Evolutionary conservation across 352 stramenopile genomes (phyloP), one percentile per base, ranked within the genome.

Genomic region (Phytophthora melonis): DNA sequence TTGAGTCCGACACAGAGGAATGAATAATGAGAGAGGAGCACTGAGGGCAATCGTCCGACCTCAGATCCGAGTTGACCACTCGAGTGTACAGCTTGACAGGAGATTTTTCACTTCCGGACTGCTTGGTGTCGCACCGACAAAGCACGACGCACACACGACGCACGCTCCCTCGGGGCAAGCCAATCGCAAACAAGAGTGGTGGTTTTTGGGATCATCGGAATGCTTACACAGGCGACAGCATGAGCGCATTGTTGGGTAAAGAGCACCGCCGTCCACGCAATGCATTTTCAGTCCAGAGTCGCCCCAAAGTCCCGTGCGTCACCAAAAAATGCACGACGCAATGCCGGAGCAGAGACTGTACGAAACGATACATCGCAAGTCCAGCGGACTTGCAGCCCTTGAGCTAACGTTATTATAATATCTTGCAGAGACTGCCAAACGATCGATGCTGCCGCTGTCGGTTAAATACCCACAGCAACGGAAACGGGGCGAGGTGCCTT

Each of bases 321-420:
- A 55, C 43, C 64, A 66, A 71, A 71, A 58, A 66, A 16, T 54
- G 23, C 59, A 65, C 66, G 64, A 71, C 64, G 56, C 64, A 71
- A 66, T 64, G 27, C 32, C 27, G 4, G 43, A 58, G 54, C 45
- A 70, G 23, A 66, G 47, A 66, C 64, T 39, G 55, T 52, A 27
- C 50, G 18, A 62, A 16, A 52, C 56, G 56, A 21, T 50, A 34
- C 56, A 36, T 62, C 32, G 56, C 32, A 50, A 45, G 36, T 45
- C 36, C 10, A 9, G 30, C 30, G 30, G 30, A 34, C 30, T 34
- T 34, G 30, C 30, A 34, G 30, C 30, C 30, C 30, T 9, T 34
- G 30, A 34, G n/a, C n/a, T n/a, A n/a, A n/a, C n/a, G n/a, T n/a
- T n/a, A n/a, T n/a, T n/a, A n/a, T n/a, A n/a, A n/a, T n/a, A n/a